Percentiles rank a stretch among this genome's conserved stretches.
Conservation (phyloP, 2,329 filamentous ascomycete genomes). For the Lecanicillium sp. region DNA sequence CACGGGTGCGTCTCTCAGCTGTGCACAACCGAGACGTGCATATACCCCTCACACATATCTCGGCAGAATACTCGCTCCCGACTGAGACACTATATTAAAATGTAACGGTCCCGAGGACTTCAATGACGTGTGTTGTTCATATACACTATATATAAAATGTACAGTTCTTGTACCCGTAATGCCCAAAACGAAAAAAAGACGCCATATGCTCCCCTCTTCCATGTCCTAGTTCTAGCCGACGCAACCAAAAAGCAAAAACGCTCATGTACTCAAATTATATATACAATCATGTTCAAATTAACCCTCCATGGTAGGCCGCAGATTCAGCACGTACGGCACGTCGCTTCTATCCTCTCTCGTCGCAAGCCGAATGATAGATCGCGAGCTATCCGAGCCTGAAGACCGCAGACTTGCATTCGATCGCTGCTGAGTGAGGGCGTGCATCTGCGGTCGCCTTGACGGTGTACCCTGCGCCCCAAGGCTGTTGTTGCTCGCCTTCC, state of each 20-base stretch:
- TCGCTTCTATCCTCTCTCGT: slow-evolving; percentile 24
- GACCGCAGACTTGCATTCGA: slow-evolving; percentile 33
- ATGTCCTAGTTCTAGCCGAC: not conserved
- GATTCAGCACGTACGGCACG: slow-evolving; percentile 29
- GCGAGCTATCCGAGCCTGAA: slow-evolving; percentile 26
- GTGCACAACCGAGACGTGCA: too few relatives aligned
- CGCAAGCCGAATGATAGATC: slow-evolving; percentile 42
- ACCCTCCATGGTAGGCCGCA: slow-evolving; percentile 21
- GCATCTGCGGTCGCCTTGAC: slow-evolving; percentile 21
- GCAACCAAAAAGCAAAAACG: not conserved
- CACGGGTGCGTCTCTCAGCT: too few relatives aligned
- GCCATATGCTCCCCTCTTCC: too few relatives aligned
- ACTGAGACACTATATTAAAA: too few relatives aligned
- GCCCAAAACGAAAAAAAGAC: too few relatives aligned
- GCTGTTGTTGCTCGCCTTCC: slow-evolving; percentile 27
- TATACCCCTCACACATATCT: too few relatives aligned
- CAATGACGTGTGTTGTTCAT: too few relatives aligned
- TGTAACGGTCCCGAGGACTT: too few relatives aligned
- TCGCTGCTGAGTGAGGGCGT: slow-evolving; percentile 30
- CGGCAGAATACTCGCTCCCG: too few relatives aligned
- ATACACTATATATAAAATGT: too few relatives aligned
- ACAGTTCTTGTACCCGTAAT: too few relatives aligned
- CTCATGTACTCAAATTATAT: slow-evolving; percentile 3
- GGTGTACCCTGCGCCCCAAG: slow-evolving; percentile 22
- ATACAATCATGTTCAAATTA: not conserved